A percentile compares a stretch with the other conserved stretches of the same genome.
These are phyloP conservation scores for Aspergillus nanangensis DNA, from an alignment of 495 filamentous ascomycete genomes.

Conservation along the genomic window DNA sequence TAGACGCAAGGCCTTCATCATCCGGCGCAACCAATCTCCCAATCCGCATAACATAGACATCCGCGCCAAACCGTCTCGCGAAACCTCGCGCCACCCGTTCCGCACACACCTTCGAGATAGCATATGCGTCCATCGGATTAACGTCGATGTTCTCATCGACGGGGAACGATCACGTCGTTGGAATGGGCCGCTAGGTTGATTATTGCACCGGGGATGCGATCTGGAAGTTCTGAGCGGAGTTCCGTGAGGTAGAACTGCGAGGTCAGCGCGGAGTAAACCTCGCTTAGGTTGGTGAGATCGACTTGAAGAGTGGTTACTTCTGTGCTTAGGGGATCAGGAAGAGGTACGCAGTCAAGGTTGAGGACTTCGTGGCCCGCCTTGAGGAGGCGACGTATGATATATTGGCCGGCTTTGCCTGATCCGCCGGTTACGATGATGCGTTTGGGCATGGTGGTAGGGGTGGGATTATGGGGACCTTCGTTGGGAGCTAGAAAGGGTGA, in stretches of 20 bases:
- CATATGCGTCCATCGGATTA: slow-evolving; percentile 55
- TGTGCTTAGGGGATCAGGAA: slow-evolving; percentile 37
- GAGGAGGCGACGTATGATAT: slow-evolving; percentile 52
- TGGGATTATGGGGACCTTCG: not conserved
- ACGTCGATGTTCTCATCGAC: slow-evolving; percentile 54
- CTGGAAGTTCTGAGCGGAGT: slow-evolving; percentile 35
- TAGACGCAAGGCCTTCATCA: slow-evolving; percentile 45
- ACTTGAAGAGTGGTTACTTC: slow-evolving; percentile 52
- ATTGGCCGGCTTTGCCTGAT: slow-evolving; percentile 55
- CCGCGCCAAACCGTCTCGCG: slow-evolving; percentile 45
- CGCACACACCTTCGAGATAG: slow-evolving; percentile 54
- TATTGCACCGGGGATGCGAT: slow-evolving; percentile 50
- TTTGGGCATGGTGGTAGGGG: not conserved
- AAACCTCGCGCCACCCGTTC: slow-evolving; percentile 54
- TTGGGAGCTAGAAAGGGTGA: not conserved
- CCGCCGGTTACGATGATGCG: slow-evolving; percentile 54
- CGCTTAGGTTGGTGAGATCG: slow-evolving; percentile 53
- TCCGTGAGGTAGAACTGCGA: slow-evolving; percentile 51
- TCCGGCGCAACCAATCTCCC: slow-evolving; percentile 56
- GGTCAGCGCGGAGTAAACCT: slow-evolving; percentile 55
- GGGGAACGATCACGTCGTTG: slow-evolving; percentile 53
- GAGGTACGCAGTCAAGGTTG: slow-evolving; percentile 49
- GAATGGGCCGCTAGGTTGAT: slow-evolving; percentile 60
- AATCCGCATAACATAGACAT: slow-evolving; percentile 58
- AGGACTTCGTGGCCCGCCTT: slow-evolving; percentile 48